Conservation (phyloP, 768 basidiomycete genomes). For the Stropharia rugosoannulata region DNA sequence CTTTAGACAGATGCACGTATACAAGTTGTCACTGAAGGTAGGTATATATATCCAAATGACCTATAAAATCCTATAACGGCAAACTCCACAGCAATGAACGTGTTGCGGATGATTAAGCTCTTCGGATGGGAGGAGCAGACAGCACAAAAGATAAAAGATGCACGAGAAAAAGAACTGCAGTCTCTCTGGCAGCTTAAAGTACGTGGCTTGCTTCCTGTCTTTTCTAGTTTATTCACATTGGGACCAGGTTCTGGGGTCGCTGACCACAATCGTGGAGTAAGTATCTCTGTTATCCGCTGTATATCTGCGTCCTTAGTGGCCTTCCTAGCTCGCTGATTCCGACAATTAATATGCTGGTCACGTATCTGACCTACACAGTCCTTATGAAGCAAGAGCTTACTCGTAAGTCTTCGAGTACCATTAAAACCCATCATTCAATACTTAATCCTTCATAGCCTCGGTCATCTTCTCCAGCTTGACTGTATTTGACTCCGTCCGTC, state of each 20-base stretch:
- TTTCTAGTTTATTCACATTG: no score
- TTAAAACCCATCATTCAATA: not conserved
- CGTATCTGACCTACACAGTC: constrained; percentile 49
- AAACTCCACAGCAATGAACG: constrained; percentile 42
- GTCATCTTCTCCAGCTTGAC: constrained; percentile 52
- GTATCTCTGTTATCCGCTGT: constrained; percentile 12
- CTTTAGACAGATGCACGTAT: constrained; percentile 53
- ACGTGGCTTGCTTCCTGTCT: no score
- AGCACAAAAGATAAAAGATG: constrained; percentile 49
- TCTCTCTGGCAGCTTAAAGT: constrained; percentile 55
- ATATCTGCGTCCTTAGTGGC: not conserved
- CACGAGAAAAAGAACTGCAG: constrained; percentile 61
- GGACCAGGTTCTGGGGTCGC: constrained; percentile 27
- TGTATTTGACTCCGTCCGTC: constrained; percentile 53
- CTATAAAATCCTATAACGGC: constrained; percentile 22
- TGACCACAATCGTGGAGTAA: constrained; percentile 52
- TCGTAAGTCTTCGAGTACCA: not conserved
- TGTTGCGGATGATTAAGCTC: constrained; percentile 68
- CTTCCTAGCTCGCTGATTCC: constrained; percentile 54
- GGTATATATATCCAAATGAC: no score
- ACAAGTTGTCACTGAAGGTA: constrained; percentile 55
- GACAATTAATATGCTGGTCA: constrained; percentile 60
- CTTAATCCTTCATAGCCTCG: constrained; percentile 34
- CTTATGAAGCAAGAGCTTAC: not conserved
- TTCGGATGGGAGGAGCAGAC: constrained; percentile 69